Conservation (phyloP, 1,284 basidiomycete genomes). For the Irpex sp. region DNA sequence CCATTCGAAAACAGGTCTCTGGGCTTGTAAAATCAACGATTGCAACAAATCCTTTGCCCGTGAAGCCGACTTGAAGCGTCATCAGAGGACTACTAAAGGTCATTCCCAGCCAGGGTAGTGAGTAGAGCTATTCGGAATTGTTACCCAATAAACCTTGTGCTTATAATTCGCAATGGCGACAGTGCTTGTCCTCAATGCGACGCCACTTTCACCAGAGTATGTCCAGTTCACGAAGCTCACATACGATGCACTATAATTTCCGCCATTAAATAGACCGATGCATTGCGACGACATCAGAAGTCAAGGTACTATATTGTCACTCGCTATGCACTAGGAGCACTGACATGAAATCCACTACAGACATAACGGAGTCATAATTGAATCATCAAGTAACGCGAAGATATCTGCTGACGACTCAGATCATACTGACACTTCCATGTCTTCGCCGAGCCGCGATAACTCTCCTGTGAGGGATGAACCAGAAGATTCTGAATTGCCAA, state of each 20-base stretch:
- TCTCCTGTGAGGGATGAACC: slow-evolving; percentile 41
- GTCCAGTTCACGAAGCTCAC: slow-evolving; percentile 23
- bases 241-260: slow-evolving; percentile 3
- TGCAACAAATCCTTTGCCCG: slow-evolving; percentile 76
- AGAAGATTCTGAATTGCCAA: slow-evolving; percentile 30
- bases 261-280: slow-evolving; percentile 28
- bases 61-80: slow-evolving; percentile 74
- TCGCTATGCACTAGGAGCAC: slow-evolving; percentile 5
- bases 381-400: slow-evolving; percentile 41
- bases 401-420: slow-evolving; percentile 9
- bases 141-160: neutral
- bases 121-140: slow-evolving; percentile 26
- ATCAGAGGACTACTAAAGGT: slow-evolving; percentile 71
- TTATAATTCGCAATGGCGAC: slow-evolving; percentile 11
- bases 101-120: slow-evolving; percentile 71
- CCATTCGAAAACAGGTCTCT: slow-evolving; percentile 45
- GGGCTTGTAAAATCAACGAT: slow-evolving; percentile 75
- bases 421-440: slow-evolving; percentile 33
- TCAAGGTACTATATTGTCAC: slow-evolving; percentile 45
- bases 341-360: slow-evolving; percentile 29
- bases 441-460: slow-evolving; percentile 45
- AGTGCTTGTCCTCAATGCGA: slow-evolving; percentile 76
- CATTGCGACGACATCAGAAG: slow-evolving; percentile 34
- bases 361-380: slow-evolving; percentile 66
- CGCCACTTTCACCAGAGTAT: slow-evolving; percentile 70